A percentile compares a stretch with the other conserved stretches of the same genome.
These are phyloP conservation scores for Senecio squalidus DNA, from an alignment of 140 eudicot species.

Conservation along the genomic window DNA sequence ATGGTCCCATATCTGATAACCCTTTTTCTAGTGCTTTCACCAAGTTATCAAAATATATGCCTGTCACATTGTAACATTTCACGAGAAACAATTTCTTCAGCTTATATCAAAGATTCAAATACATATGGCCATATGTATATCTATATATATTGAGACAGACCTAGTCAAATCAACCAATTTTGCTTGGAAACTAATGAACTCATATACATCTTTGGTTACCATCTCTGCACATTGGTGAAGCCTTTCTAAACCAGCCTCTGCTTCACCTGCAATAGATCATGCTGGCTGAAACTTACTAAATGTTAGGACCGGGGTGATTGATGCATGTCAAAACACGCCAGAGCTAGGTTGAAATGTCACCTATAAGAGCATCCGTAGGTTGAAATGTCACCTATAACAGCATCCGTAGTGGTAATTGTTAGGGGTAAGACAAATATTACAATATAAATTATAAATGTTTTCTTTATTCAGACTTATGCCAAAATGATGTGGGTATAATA, in stretches of 20 bases:
- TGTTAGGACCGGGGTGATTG: no score
- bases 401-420: no score
- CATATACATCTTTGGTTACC: slow-evolving; percentile 39
- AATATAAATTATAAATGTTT: no score
- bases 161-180: not conserved
- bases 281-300: no score
- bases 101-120: not conserved
- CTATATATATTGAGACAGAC: not conserved
- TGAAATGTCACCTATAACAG: no score
- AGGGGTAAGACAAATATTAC: no score
- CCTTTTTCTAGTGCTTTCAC: slow-evolving; percentile 63
- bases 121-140: not conserved
- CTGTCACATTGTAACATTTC: slow-evolving; percentile 36
- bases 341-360: no score
- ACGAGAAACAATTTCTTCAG: not conserved
- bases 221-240: slow-evolving; percentile 78
- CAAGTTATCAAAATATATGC: slow-evolving; percentile 63
- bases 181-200: slow-evolving; percentile 13
- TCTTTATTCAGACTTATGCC: no score
- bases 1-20: slow-evolving; percentile 44
- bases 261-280: slow-evolving; percentile 52
- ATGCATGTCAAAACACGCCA: not conserved
- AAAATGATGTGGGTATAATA: no score
- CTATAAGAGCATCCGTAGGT: no score
- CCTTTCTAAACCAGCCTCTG: slow-evolving; percentile 66